Conservation (phyloP, 1,284 basidiomycete species). For the Ceratobasidium papillatum region DNA sequence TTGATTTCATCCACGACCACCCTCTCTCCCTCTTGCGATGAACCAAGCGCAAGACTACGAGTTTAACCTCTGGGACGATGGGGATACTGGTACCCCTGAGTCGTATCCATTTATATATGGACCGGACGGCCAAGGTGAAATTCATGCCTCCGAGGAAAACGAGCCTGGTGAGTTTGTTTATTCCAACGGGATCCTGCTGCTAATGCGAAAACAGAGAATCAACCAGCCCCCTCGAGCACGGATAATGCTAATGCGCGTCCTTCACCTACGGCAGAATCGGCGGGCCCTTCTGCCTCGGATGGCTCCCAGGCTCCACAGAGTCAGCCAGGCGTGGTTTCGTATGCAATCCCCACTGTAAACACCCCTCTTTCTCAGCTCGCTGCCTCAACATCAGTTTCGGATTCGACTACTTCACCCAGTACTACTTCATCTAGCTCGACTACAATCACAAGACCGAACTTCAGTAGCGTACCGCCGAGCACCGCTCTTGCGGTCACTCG, state of each 20-base stretch:
- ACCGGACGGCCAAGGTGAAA: slow-evolving; percentile 8
- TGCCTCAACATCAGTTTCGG: not conserved
- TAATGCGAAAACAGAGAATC: not conserved
- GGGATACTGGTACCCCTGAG: not conserved
- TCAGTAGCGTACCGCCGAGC: not conserved
- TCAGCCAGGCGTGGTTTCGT: slow-evolving; percentile 20
- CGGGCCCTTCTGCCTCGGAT: not conserved
- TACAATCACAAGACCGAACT: not conserved
- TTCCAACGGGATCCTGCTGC: not conserved
- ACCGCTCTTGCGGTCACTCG: not conserved
- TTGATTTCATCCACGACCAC: not conserved
- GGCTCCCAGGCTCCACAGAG: not conserved
- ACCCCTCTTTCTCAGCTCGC: not conserved
- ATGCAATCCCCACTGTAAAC: slow-evolving; percentile 13
- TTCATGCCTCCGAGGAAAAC: not conserved
- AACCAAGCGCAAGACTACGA: slow-evolving; percentile 13
- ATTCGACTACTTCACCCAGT: not conserved
- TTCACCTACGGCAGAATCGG: not conserved
- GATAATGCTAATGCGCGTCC: not conserved
- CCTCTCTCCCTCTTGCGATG: not conserved
- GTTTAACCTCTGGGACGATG: slow-evolving; percentile 10
- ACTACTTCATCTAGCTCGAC: not conserved
- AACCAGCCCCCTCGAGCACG: not conserved
- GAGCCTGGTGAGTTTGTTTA: slow-evolving; percentile 2
- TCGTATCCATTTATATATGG: slow-evolving; percentile 18